Evolutionary conservation across 1,284 basidiomycete species (phyloP), one percentile per base, ranked within the genome.

Genomic region (Exobasidium cylindrosporum): DNA sequence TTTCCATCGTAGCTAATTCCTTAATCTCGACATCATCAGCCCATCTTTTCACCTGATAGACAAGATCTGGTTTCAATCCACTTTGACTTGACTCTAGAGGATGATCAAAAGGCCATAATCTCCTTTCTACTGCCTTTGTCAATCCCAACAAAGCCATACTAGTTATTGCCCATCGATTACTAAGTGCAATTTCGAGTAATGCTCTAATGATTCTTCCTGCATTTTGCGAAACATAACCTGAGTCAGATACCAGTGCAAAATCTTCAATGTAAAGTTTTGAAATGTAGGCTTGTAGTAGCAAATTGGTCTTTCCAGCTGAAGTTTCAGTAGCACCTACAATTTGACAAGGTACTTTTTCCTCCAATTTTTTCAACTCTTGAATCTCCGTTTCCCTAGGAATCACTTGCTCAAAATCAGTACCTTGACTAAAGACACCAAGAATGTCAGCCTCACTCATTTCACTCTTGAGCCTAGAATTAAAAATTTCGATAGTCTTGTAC

Each of bases 331-430:
- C 90, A 23, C 86, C 89, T 86, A 91, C 76, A 30, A 65, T 73
- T 55, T 77, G 64, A 63, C 77, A 79, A 0, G 77, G 74, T 7
- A 83, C 83, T 58, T 84, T 82, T 58, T 87, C 84, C 82, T 87
- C 84, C 64, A 97, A 82, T 49, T 82, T 82, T 65, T 90, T 86
- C 7, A 99, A 84, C 79, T 99, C 96, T 62, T 88, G 84, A 28
- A 88, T 82, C 81, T 99, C 97, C 23, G 87, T 88, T 74, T 97
- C 96, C 62, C 96, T 87, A 5, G 93, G 83, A 83, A 96, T 90
- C 55, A 99, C 88, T 83, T 99, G 96, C 64, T 92, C 87, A 76
- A 98, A 99, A 89, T 99, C 96, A 10, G 91, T 92, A 61, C 92
- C 95, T 83, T 86, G 87, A 68, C 91, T 88, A 43, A 98, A 84